phyloP scores from a whole-genome alignment of 192 early-diverging fungal species.

The Coemansia sp. region DNA sequence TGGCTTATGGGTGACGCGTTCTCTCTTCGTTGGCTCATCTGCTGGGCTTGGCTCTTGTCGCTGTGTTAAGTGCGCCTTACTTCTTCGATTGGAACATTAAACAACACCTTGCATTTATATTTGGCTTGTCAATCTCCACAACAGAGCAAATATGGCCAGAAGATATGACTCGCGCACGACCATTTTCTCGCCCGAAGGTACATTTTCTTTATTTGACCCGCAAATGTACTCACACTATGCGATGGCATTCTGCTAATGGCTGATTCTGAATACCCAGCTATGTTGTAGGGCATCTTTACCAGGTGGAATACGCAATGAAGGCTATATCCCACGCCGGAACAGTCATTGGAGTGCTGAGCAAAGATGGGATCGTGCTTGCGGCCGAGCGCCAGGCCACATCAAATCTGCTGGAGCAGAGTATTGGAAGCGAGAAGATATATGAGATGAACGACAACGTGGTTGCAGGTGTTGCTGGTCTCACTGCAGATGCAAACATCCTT shows the following conservation, averaged over 20 bases:
- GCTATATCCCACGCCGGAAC: slow-evolving; percentile 97
- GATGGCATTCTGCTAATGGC: not conserved
- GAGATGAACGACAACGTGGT: slow-evolving; percentile 89
- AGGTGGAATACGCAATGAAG: slow-evolving; percentile 99
- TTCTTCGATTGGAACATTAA: slow-evolving; percentile 1
- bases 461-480: slow-evolving; percentile 95
- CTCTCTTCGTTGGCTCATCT: not conserved
- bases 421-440: slow-evolving; percentile 94
- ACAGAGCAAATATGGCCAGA: slow-evolving; percentile 73
- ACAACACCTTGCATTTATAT: slow-evolving; percentile 6
- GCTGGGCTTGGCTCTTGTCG: not conserved
- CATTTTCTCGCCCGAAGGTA: slow-evolving; percentile 99
- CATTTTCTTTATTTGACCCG: not conserved
- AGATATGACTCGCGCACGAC: slow-evolving; percentile 98
- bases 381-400: slow-evolving; percentile 95
- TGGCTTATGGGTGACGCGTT: slow-evolving; percentile 30
- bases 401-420: slow-evolving; percentile 85
- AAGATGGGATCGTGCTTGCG: slow-evolving; percentile 93
- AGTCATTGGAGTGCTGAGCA: slow-evolving; percentile 86
- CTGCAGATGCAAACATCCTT: slow-evolving; percentile 94
- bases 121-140: slow-evolving; percentile 1
- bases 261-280: not conserved
- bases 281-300: slow-evolving; percentile 86
- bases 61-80: not conserved
- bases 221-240: not conserved